Conservation (phyloP, 2,329 filamentous ascomycete genomes). For the Trichoderma atrobrunneum region DNA sequence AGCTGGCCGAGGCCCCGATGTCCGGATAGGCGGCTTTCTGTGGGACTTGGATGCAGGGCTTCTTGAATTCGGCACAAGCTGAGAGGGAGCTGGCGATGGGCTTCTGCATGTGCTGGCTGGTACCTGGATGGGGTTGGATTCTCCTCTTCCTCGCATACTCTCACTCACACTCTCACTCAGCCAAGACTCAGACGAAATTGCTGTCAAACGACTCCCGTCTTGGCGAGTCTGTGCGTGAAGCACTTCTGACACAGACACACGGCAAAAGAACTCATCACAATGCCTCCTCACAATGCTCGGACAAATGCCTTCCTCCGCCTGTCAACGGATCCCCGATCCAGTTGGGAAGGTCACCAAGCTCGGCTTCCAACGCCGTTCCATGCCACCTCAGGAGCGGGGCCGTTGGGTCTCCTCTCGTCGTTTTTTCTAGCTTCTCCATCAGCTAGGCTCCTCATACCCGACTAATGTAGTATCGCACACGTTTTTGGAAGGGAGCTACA, state of each 20-base stretch:
- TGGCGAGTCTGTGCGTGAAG: neutral
- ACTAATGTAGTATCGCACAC: neutral
- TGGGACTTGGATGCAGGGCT: neutral
- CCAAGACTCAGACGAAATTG: neutral
- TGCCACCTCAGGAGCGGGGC: neutral
- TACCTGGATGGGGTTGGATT: neutral
- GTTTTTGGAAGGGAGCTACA: neutral
- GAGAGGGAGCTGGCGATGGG: neutral
- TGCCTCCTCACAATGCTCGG: neutral
- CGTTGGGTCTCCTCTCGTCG: neutral
- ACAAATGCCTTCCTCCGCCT: neutral
- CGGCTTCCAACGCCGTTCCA: slow-evolving; percentile 1
- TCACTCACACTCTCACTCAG: neutral
- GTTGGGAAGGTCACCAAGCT: slow-evolving; percentile 7
- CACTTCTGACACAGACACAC: neutral
- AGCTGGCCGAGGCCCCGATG: neutral
- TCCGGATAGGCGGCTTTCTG: slow-evolving; percentile 13
- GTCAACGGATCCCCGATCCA: neutral
- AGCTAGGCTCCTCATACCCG: neutral
- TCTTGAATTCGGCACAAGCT: neutral
- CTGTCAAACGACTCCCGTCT: neutral
- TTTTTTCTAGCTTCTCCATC: neutral
- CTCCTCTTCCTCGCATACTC: neutral
- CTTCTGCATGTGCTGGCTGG: neutral
- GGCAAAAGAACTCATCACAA: neutral